These are phyloP conservation scores for Fragaria nilgerrensis DNA, from an alignment of 306 rosid genomes.

Conservation along the genomic window DNA sequence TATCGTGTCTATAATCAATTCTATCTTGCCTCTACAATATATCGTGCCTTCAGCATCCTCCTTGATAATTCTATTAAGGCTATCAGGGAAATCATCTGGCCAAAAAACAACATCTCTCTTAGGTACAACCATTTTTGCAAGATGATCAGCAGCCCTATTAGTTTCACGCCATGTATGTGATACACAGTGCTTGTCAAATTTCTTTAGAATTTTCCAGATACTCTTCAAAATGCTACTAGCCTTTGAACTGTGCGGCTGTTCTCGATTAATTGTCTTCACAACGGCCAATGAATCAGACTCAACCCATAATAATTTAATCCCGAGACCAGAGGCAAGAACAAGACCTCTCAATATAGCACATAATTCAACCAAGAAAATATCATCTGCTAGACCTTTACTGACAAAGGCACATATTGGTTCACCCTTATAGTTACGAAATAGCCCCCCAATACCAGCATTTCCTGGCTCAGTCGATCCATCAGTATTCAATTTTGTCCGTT, in stretches of 20 bases:
- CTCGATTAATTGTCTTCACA: constrained; percentile 37
- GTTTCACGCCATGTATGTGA: constrained; percentile 69
- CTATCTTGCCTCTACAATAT: constrained; percentile 31
- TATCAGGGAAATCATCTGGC: constrained; percentile 47
- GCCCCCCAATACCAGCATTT: constrained; percentile 47
- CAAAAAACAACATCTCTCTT: constrained; percentile 34
- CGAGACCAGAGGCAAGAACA: constrained; percentile 17
- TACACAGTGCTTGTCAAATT: constrained; percentile 36
- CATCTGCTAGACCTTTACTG: constrained; percentile 41
- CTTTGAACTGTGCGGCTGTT: constrained; percentile 29
- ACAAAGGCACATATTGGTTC: constrained; percentile 53
- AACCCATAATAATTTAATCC: constrained; percentile 22
- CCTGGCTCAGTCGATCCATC: constrained; percentile 49
- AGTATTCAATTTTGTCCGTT: constrained; percentile 64
- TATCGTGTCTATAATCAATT: no score
- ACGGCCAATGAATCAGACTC: constrained; percentile 30
- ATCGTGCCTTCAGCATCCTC: constrained; percentile 53
- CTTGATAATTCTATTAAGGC: constrained; percentile 41
- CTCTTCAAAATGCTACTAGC: constrained; percentile 35
- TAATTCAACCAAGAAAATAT: constrained; percentile 23
- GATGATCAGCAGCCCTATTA: constrained; percentile 67
- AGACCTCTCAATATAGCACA: constrained; percentile 33
- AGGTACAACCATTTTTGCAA: constrained; percentile 46
- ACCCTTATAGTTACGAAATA: constrained; percentile 47
- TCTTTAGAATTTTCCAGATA: constrained; percentile 39